phyloP scores from a whole-genome alignment of 2,329 filamentous ascomycete species.

The Dendryphion nanum region DNA sequence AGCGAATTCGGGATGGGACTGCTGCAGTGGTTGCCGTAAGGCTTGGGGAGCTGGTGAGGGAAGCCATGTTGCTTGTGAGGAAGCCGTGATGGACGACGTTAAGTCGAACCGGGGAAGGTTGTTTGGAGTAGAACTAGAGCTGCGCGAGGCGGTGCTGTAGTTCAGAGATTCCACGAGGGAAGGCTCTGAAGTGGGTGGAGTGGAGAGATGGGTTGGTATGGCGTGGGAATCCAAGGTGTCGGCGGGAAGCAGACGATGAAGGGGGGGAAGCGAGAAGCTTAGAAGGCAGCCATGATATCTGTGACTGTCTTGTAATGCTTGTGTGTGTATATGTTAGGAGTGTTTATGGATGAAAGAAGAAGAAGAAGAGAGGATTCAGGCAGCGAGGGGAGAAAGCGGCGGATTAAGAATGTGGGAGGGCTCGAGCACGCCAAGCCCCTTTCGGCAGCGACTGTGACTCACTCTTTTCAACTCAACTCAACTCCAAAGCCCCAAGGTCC shows the following conservation, averaged over 20 bases:
- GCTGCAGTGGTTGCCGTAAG: constrained; percentile 47
- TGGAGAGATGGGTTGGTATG: constrained; percentile 16
- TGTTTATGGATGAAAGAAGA: constrained; percentile 16
- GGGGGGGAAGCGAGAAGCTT: constrained; percentile 21
- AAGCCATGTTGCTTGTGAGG: constrained; percentile 72
- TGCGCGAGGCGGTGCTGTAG: constrained; percentile 62
- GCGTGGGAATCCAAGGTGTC: constrained; percentile 31
- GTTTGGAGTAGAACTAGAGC: constrained; percentile 56
- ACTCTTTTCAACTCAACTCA: too few species aligned
- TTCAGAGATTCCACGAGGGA: constrained; percentile 57
- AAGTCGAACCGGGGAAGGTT: constrained; percentile 66
- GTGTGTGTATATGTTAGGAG: constrained; percentile 13
- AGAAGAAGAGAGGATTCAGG: constrained; percentile 26
- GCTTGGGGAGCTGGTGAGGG: constrained; percentile 60
- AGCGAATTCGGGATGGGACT: constrained; percentile 43
- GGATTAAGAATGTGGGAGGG: constrained; percentile 7
- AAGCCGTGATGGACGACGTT: constrained; percentile 80
- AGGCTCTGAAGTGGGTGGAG: constrained; percentile 38
- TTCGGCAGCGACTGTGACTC: too few species aligned
- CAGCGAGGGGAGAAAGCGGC: constrained; percentile 15
- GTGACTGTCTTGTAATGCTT: constrained; percentile 29
- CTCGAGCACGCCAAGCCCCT: too few species aligned
- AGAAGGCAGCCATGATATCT: constrained; percentile 39
- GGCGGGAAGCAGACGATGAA: constrained; percentile 22
- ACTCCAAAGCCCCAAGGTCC: too few species aligned